Evolutionary conservation across 192 early-diverging fungal genomes (phyloP), one percentile per base, ranked within the genome.

Genomic region (Coemansia sp.): DNA sequence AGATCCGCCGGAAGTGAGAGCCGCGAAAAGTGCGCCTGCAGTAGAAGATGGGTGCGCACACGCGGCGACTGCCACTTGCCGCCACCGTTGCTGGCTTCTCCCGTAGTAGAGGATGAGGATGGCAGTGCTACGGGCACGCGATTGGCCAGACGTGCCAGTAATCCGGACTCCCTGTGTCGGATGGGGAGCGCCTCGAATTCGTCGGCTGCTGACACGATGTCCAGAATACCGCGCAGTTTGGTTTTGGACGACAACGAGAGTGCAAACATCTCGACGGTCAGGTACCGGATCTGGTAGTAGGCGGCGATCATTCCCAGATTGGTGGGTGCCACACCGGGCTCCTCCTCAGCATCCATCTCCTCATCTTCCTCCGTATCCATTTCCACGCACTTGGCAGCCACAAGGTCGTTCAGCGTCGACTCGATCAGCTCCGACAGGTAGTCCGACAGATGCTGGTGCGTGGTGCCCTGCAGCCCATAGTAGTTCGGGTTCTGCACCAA

Each of bases 251-350:
- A 90, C 62, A 99, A 83, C 61, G 93, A 94, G 72, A 94, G 84
- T 47, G 91, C 89, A 77, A 98, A 96, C 84, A 93, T 89, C 68
- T 98, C 95, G 21, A 99, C 90, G 0, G 97, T 99, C 37, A 88
- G 80, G 71, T 96, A 96, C 73, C 91, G 91, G 77, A 99, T 92
- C 82, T 96, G 92, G 80, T 99, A 98, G 82, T 95, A 98, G 6
- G 96, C 93, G 0, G 98, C 91, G 78, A 99, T 96, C 93, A 97
- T 96, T 59, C 96, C 96, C 76, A 98, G 74, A 77, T 98, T 98
- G 36, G 95, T 84, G 19, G 96, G 90, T 5, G 84, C 71, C 56
- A 91, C 79, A 1, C 79, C 62, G 18, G 89, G 74, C 4, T 54
- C 51, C 26, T 26, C 26, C 26, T 26, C 26, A 26, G 26, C 26